A percentile compares a stretch with the other conserved stretches of the same genome.
phyloP scores from a whole-genome alignment of 2,329 filamentous ascomycete species.

The Hypoxylon sp. region DNA sequence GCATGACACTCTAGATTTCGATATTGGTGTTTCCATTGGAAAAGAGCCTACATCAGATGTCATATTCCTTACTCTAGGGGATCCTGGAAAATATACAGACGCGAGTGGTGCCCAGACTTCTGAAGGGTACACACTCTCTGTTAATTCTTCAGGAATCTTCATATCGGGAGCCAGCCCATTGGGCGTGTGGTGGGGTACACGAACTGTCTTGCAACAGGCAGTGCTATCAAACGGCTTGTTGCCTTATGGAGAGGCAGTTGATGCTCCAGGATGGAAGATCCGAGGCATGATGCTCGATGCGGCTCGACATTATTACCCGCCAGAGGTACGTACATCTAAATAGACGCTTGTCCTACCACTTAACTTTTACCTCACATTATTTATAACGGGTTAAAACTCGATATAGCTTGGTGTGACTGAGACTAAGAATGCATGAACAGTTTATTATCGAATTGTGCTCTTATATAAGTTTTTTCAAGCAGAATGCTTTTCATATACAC shows the following conservation, averaged over 20 bases:
- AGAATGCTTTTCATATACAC: slow-evolving; percentile 72
- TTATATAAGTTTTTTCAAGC: slow-evolving; percentile 73
- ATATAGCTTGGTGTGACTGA: background rate
- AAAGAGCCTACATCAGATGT: slow-evolving; percentile 39
- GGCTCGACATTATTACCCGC: slow-evolving; percentile 70
- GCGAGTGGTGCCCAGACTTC: slow-evolving; percentile 62
- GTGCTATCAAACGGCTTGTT: slow-evolving; percentile 59
- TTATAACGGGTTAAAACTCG: background rate
- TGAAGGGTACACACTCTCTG: slow-evolving; percentile 64
- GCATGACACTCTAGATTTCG: slow-evolving; percentile 49
- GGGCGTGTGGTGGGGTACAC: slow-evolving; percentile 71
- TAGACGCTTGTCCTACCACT: background rate
- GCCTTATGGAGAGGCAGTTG: slow-evolving; percentile 60
- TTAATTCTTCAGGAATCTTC: slow-evolving; percentile 58
- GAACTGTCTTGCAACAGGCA: slow-evolving; percentile 68
- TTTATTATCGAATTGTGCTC: slow-evolving; percentile 71
- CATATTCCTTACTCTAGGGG: slow-evolving; percentile 65
- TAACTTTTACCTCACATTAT: background rate
- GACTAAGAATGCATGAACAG: slow-evolving; percentile 26
- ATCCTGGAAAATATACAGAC: slow-evolving; percentile 59
- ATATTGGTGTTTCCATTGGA: slow-evolving; percentile 51
- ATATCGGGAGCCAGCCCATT: slow-evolving; percentile 68
- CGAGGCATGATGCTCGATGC: slow-evolving; percentile 66
- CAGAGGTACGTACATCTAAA: slow-evolving; percentile 51
- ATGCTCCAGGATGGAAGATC: slow-evolving; percentile 66